Evolutionary conservation across 164 flowering plant species (phyloP).

Genomic region (Vitis vinifera): DNA sequence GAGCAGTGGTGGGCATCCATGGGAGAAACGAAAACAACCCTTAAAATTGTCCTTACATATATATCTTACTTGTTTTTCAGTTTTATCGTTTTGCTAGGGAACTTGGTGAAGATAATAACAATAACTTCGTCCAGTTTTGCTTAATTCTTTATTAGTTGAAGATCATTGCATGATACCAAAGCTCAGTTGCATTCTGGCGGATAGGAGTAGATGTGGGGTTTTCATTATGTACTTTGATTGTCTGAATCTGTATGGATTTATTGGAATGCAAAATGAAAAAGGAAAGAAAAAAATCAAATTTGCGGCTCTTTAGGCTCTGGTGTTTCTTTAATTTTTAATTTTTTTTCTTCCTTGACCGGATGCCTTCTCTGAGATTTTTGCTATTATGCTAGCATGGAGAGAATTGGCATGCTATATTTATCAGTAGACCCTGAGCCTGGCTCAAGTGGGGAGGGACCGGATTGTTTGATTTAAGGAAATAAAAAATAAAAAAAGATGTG

Average conservation of each 20-base stretch:
- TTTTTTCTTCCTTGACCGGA: too few relatives aligned
- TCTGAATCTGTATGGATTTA: neutral
- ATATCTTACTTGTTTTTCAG: conserved; percentile 3
- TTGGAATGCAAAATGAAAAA: neutral
- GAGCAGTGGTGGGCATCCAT: neutral
- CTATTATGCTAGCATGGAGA: too few relatives aligned
- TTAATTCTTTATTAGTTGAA: conserved; percentile 14
- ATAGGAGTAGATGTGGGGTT: neutral
- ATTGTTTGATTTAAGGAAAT: too few relatives aligned
- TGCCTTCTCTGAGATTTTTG: too few relatives aligned
- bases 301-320: too few relatives aligned
- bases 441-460: too few relatives aligned
- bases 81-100: conserved; percentile 13
- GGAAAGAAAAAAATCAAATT: neutral
- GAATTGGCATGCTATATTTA: too few relatives aligned
- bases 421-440: too few relatives aligned
- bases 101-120: conserved; percentile 14
- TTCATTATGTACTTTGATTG: neutral
- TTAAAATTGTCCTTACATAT: neutral
- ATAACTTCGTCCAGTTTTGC: conserved; percentile 26
- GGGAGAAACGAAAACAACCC: neutral
- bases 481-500: too few relatives aligned
- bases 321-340: too few relatives aligned
- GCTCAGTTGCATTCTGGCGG: conserved; percentile 1
- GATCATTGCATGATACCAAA: conserved; percentile 1